Evolutionary conservation across 2,329 filamentous ascomycete species (phyloP), one percentile per base, ranked within the genome.

Genomic region (Amylocarpus encephaloides): DNA sequence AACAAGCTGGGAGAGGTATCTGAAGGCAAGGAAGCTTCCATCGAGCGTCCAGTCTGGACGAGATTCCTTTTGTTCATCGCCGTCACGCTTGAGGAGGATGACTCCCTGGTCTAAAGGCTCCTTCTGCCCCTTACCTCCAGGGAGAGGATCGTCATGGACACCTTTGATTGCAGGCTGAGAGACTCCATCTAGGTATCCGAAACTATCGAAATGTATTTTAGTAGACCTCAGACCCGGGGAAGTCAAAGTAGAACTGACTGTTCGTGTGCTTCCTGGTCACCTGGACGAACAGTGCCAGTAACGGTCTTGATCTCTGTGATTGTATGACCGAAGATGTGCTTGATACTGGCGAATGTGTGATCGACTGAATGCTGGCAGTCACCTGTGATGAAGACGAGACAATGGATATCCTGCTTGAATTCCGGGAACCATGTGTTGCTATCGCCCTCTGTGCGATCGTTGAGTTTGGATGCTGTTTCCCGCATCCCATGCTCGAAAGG

Each of bases 11-110:
- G 68, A 62, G 2, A 74, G 64, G 41, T 73, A 68, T 11, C 71
- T 70, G 56, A 74, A 70, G 29, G 64, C 68, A 9, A 74, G 62
- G 50, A 72, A 72, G 54, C 70, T 73, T 4, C 72, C 71, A 43
- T 74, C 71, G 2, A 66, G 57, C 26, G 71, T 69, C 71, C 71
- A 74, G 1, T 57, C 49, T 39, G 70, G 62, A 10, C 61, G 59
- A 11, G 22, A 4, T 26, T 50, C 48, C 5, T 50, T 59, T 13
- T 12, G 33, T 10, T 56, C 52, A 42, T 72, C 69, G 10, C 68
- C 68, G 1, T 67, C 61, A 29, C 67, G 64, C 18, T 66, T 68
- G 26, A 66, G 58, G 38, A 73, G 59, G 29, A 71, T 67, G 9
- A 69, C 59, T 44, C 68, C 67, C 40, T 65, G 67, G 9, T 51